Base-by-base conservation (phyloP, 1,139 yeast species). In the Geotrichum klebahnii region DNA sequence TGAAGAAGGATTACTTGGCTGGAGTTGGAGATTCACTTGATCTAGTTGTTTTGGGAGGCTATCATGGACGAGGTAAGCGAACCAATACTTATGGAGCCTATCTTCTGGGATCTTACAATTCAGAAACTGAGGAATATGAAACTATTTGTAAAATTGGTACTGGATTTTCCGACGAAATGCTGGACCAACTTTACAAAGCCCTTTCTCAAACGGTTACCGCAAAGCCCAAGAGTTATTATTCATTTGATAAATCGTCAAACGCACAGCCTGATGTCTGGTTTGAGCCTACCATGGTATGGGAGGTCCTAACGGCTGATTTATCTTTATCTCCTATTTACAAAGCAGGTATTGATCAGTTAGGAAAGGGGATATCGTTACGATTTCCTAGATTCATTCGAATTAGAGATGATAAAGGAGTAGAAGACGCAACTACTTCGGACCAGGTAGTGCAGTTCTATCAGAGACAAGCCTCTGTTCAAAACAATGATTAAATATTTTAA, bases 101-200 rank as follows among this genome's bases (percentile, higher is more conserved):
- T 63, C 69, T 92, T 35, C 73, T 94, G 50, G 98, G 96, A 0
- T 82, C 94, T 36, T 90, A 88, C 65, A 90, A 92, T 62, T 80
- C 81, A 48, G 96, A 90, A 55, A 78, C 88, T 0, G 97, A 95
- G 20, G 97, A 89, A 60, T 88, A 80, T 63, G 98, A 92, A 65
- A 86, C 97, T 0, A 84, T 95, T 40, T 92, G 98, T 70, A 92
- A 94, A 66, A 90, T 94, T 51, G 98, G 98, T 40, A 94, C 99
- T 0, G 99, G 99, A 0, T 92, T 92, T 65, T 80, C 90, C 35
- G 99, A 92, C 57, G 97, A 86, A 56, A 78, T 82, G 61, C 73
- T 92, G 53, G 78, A 78, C 32, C 69, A 69, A 37, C 67, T 92
- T 35, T 76, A 83, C 62, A 76, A 76, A 33, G 74, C 74, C 50